These are phyloP conservation scores for Triticum timopheevii DNA, from an alignment of 176 grass and related monocot species.

Conservation along the genomic window DNA sequence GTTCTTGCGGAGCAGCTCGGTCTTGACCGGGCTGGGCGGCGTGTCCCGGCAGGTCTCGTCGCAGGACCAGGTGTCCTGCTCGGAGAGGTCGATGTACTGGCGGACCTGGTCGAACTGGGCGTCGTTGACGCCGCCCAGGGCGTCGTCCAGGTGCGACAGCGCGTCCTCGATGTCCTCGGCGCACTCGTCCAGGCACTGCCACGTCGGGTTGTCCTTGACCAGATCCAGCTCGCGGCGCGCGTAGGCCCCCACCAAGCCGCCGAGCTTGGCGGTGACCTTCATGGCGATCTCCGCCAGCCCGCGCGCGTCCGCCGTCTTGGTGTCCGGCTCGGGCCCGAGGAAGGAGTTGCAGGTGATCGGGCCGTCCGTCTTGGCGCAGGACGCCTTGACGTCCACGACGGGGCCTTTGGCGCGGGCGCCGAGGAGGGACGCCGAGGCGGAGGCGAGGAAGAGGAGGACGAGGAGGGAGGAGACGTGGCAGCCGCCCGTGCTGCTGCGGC, in stretches of 20 bases:
- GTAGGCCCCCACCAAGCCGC: constrained; percentile 5
- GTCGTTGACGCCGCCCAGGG: constrained; percentile 11
- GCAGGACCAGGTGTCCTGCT: constrained; percentile 34
- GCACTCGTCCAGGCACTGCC: constrained; percentile 56
- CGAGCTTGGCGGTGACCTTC: neutral
- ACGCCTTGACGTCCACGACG: neutral
- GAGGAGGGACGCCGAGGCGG: neutral
- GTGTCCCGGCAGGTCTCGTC: constrained; percentile 28
- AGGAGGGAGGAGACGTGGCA: neutral
- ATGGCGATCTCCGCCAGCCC: constrained; percentile 29
- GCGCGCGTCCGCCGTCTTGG: neutral
- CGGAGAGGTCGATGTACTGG: constrained; percentile 21
- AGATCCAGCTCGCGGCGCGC: neutral
- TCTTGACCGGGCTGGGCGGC: neutral
- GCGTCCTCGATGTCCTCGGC: constrained; percentile 51
- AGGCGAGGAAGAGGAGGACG: neutral
- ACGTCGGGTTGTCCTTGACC: constrained; percentile 27
- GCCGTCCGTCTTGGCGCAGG: constrained; percentile 36
- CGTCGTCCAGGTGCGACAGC: constrained; percentile 46
- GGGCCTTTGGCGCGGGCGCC: neutral
- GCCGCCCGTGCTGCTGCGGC: neutral
- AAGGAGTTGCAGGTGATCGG: constrained; percentile 8
- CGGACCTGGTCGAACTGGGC: constrained; percentile 12
- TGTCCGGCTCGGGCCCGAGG: neutral
- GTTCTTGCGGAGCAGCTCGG: constrained; percentile 32